Evolutionary conservation across 352 stramenopile genomes (phyloP), one percentile per base, ranked within the genome.

Genomic region (Phytophthora parvispora): DNA sequence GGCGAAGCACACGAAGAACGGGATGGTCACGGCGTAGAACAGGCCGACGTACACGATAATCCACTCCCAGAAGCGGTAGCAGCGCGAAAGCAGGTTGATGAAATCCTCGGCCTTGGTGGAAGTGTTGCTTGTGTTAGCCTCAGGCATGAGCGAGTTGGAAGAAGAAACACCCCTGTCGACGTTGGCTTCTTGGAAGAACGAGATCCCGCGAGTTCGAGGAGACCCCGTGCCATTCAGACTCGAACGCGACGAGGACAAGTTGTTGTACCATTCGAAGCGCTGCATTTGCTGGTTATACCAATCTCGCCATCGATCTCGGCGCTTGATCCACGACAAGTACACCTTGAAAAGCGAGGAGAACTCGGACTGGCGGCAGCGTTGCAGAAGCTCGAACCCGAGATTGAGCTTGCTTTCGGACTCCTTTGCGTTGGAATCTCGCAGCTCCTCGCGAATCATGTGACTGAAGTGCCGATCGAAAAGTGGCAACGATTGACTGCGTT

Each of bases 381-480:
- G 76, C 1, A 89, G 50, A 2, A 91, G 45, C 47, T 90, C 81
- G 42, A 88, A 88, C 0, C 77, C 80, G 3, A 92, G 62, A 22
- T 86, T 83, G 1, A 90, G 58, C 28, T 90, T 89, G 52, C 67
- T 90, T 7, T 81, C 81, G 4, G 69, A 77, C 40, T 91, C 81
- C 50, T 86, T 88, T 3, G 78, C 73, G 60, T 84, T 91, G 6
- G 84, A 92, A n/a, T 84, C 78, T 15, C 76, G 69, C 1, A 92
- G 76, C 48, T 90, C 84, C 9, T 77, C 74, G 0, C 74, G 67
- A 18, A 92, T 83, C 73, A 90, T 90, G 40, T 64, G 45, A 7
- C 74, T 66, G 24, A 90, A 92, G n/a, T 92, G 78, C 0, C 64
- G 67, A 29, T 92, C 80, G 40, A 92, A 92, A 18, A 89, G 69